Evolutionary conservation across 2,329 filamentous ascomycete genomes (phyloP).

Genomic region (Beauveria brongniartii): DNA sequence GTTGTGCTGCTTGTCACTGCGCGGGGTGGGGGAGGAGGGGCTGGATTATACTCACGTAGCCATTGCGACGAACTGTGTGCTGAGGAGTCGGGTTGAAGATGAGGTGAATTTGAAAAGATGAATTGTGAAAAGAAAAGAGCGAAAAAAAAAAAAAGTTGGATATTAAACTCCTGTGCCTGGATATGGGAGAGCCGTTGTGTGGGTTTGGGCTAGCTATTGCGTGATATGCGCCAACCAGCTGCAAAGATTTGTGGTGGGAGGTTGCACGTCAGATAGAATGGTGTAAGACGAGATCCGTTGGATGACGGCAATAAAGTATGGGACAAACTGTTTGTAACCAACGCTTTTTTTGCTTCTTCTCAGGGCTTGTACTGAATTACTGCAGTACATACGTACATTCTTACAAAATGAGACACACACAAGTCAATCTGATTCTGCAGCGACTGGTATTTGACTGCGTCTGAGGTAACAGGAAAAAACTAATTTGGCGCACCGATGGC

Average conservation of each 20-base stretch:
- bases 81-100: background rate
- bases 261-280: background rate
- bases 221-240: conserved; percentile 1
- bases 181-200: background rate
- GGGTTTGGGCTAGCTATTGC: conserved; percentile 11
- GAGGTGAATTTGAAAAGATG: background rate
- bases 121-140: background rate
- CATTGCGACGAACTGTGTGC: conserved; percentile 19
- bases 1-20: conserved; percentile 10
- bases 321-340: background rate
- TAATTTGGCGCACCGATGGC: conserved; percentile 16
- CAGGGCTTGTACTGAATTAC: background rate
- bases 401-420: background rate
- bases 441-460: background rate
- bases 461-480: background rate
- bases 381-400: background rate
- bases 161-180: background rate
- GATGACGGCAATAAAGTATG: background rate
- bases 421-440: background rate
- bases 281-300: background rate
- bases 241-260: background rate
- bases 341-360: background rate
- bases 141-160: background rate
- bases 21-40: conserved; percentile 11
- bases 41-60: conserved; percentile 23